These are phyloP conservation scores for Aspergillus quadrilineatus DNA, from an alignment of 2,329 filamentous ascomycete species.

Conservation along the genomic window DNA sequence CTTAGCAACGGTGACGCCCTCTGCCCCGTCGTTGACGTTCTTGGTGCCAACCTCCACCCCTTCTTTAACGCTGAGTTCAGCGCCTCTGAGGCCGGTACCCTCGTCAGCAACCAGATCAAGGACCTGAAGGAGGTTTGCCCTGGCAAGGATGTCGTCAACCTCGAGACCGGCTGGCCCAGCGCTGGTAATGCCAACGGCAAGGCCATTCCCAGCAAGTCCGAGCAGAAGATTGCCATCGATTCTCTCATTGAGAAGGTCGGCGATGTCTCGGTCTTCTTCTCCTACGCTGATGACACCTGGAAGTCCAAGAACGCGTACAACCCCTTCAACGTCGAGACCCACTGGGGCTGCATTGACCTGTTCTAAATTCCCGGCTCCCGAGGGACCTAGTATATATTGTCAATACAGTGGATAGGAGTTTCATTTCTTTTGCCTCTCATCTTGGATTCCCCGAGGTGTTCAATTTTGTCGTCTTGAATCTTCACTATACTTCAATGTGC, in stretches of 20 bases:
- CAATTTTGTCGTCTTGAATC: background rate
- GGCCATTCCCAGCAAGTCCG: conserved; percentile 63
- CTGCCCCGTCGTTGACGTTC: conserved; percentile 73
- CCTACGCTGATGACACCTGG: conserved; percentile 76
- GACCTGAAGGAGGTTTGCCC: conserved; percentile 70
- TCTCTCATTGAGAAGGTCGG: conserved; percentile 68
- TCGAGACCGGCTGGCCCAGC: conserved; percentile 89
- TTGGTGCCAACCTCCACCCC: conserved; percentile 85
- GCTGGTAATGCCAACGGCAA: conserved; percentile 67
- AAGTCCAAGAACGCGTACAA: conserved; percentile 61
- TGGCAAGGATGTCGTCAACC: conserved; percentile 71
- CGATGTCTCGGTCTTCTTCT: conserved; percentile 75
- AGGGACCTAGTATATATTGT: conserved; percentile 10
- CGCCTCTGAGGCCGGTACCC: conserved; percentile 68
- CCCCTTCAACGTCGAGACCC: conserved; percentile 70
- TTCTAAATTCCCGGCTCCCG: conserved; percentile 38
- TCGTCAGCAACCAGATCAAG: conserved; percentile 71
- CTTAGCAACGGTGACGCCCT: conserved; percentile 59
- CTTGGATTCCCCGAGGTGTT: background rate
- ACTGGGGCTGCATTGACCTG: conserved; percentile 67
- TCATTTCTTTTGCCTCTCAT: conserved; percentile 13
- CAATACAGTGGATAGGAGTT: conserved; percentile 12
- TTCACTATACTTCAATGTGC: conserved; percentile 3
- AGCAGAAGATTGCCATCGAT: conserved; percentile 72
- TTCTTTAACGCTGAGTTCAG: conserved; percentile 79